A percentile compares a stretch with the other conserved stretches of the same genome.
Evolutionary conservation across 345 rosid genomes (phyloP).

Genomic region (Carallia brachiata): DNA sequence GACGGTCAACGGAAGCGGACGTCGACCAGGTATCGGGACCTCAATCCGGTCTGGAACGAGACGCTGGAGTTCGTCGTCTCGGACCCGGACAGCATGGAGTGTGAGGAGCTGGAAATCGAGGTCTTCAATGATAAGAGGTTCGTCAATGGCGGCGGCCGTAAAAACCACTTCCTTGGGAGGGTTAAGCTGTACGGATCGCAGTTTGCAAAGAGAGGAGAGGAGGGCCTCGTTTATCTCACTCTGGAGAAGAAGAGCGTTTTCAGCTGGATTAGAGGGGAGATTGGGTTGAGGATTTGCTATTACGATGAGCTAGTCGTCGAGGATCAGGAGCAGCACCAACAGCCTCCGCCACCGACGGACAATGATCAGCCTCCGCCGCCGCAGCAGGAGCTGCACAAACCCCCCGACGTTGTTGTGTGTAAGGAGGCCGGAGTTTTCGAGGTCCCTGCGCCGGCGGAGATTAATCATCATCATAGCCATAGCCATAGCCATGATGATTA

Average conservation of each 20-base stretch:
- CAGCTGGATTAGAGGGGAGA: constrained; percentile 89
- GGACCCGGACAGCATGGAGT: constrained; percentile 68
- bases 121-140: constrained; percentile 74
- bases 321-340: constrained; percentile 30
- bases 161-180: constrained; percentile 85
- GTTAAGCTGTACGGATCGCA: constrained; percentile 85
- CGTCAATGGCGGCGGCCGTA: constrained; percentile 77
- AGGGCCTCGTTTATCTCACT: constrained; percentile 68
- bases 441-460: constrained; percentile 33
- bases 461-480: constrained; percentile 23
- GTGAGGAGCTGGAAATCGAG: constrained; percentile 79
- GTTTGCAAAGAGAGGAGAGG: constrained; percentile 66
- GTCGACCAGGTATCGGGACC: constrained; percentile 67
- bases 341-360: constrained; percentile 22
- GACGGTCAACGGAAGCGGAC: constrained; percentile 77
- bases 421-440: constrained; percentile 63
- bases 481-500: constrained; percentile 9
- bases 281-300: constrained; percentile 72
- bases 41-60: constrained; percentile 93
- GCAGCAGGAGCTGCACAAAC: constrained; percentile 24
- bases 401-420: constrained; percentile 39
- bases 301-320: constrained; percentile 64
- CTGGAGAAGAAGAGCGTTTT: constrained; percentile 93
- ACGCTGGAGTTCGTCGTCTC: constrained; percentile 70
- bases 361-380: constrained; percentile 20